Base-by-base conservation (phyloP, 108 stramenopile species). In the Mediolabrus comicus region DNA sequence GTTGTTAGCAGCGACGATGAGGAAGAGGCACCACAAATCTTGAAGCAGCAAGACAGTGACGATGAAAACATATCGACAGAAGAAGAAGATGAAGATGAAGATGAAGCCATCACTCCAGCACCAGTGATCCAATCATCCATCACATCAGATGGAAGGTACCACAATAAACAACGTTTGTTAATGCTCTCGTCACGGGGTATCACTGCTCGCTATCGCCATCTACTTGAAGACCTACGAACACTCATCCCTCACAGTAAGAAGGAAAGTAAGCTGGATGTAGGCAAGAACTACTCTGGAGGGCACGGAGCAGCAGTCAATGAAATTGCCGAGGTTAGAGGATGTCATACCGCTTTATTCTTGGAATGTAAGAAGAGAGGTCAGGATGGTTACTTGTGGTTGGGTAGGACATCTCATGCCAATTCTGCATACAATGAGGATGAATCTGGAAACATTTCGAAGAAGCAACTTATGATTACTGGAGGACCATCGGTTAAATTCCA, bases 161-260 rank as follows among this genome's bases (percentile, higher is more conserved):
- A 85, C 36, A 99, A 99, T 85, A 98, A 97, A 64, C 98, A 99
- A 74, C 90, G 99, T 26, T 88, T 95, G 65, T 84, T 99, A n/a
- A 80, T 97, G 13, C 79, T 99, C 11, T 97, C 94, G 55, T 86
- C 94, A 5, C 73, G 99, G 2, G 99, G 99, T 13, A 84, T 98
- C n/a, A 99, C 97, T 28, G 91, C 97, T 14, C 81, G 99, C 14
- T 95, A 96, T 74, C 90, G 99, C 19, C 98, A 99, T 73, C 75
- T 99, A 34, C 67, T 99, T 39, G 98, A 97, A 73, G 99, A 99
- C 79, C 77, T 99, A 35, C 87, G 95, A 13, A 91, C 92, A 28
- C 72, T 99, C 13, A 70, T 98, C 34, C 99, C 99, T 0, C 99
- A 99, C 75, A 88, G 96, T 84, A 98, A 98, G 79, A 97, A 92